phyloP scores from a whole-genome alignment of 2,329 filamentous ascomycete species.

The Venturia nashicola region DNA sequence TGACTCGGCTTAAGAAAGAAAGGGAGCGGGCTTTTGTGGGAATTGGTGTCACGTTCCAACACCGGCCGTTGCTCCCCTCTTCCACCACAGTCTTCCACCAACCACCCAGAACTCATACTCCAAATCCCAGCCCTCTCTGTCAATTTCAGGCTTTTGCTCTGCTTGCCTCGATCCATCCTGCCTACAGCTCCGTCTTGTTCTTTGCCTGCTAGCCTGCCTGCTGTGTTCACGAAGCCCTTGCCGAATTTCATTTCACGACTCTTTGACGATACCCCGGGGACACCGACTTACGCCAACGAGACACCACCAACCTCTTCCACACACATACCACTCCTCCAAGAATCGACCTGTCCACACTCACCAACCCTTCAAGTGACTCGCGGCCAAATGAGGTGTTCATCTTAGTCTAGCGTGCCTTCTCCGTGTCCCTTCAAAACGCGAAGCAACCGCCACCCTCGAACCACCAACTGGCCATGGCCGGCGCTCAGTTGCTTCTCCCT shows the following conservation, averaged over 20 bases:
- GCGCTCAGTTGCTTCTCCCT: not conserved
- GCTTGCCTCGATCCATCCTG: not conserved
- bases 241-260: not conserved
- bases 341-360: not conserved
- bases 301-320: not conserved
- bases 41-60: not conserved
- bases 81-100: not conserved
- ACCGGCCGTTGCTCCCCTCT: not conserved
- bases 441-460: not conserved
- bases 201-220: not conserved
- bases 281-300: not conserved
- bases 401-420: conserved; percentile 1
- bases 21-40: not conserved
- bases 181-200: not conserved
- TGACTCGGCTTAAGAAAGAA: not conserved
- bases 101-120: not conserved
- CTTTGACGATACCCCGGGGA: not conserved
- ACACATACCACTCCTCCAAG: not conserved
- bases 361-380: not conserved
- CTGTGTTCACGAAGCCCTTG: not conserved
- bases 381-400: not conserved
- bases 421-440: not conserved
- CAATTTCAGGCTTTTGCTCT: not conserved
- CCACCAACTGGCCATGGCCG: conserved; percentile 1
- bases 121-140: not conserved